Base-by-base conservation (phyloP, 768 basidiomycete genomes). In the Tylopilus sp. region DNA sequence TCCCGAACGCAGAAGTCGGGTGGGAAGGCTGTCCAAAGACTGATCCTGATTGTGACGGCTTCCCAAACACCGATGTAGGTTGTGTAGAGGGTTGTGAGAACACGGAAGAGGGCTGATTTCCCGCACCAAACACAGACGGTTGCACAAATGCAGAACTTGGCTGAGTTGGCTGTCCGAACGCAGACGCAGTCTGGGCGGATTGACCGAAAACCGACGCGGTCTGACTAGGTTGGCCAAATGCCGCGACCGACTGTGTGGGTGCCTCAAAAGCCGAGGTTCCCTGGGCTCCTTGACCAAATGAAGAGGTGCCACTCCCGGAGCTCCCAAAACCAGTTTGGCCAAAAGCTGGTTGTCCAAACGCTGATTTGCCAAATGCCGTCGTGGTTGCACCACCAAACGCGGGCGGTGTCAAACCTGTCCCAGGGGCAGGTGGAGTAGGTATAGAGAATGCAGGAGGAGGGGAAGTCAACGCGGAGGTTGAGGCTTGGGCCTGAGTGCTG, bases 281-380 rank as follows among this genome's bases (percentile, higher is more conserved):
- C 28, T 63, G 56, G 2, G 54, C 5, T 17, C 57, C 63, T 53
- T 69, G 73, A 9, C 64, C 57, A 43, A 76, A 67, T 9, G 64
- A 42, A 57, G 67, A 52, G 28, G 56, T 38, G 5, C 50, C 28
- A 12, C 52, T 38, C 17, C 54, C 28, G 36, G 60, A n/a, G 34
- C 42, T 44, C 19, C 58, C 66, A 28, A 71, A 71, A 26, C 57
- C 64, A 22, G 44, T 74, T 50, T 67, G 70, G 5, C 77, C 78
- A 51, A 80, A 79, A 7, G 67, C 63, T 36, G 76, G 45, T 21
- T 73, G 62, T 16, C 73, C 72, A 66, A 80, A 61, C 55, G 71
- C 66, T 17, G 61, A 40, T 53, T 60, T 61, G 25, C 57, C 56
- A 10, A 71, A 65, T 22, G 58, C 50, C 53, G 61, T 51, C 45